Evolutionary conservation across 176 grass and related monocot species (phyloP), one percentile per base, ranked within the genome.

Genomic region (Phoenix dactylifera): DNA sequence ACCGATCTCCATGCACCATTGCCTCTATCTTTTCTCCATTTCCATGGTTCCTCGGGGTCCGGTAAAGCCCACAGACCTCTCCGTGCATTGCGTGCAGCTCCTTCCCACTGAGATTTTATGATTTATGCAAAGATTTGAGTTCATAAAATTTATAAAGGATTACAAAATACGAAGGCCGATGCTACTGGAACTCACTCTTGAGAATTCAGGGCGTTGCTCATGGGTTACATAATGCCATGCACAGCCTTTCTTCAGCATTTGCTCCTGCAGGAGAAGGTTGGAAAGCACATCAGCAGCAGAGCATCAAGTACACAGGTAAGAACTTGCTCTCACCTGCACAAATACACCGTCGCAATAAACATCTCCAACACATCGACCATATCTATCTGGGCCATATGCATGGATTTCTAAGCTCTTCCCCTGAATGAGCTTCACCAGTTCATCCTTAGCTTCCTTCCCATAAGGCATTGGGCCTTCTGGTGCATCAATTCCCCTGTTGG

Each of bases 401-500:
- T 82, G 62, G 49, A 85, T 74, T 63, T n/a, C 79, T 5, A 79
- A 51, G 3, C 58, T 69, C 67, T 80, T 85, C 55, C 52, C 77
- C 18, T 75, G 66, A 50, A 85, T 73, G 26, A 88, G 89, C 26
- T 77, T 82, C 30, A 28, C 66, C 7, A 95, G 69, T 50, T 55
- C 89, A 57, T 60, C 71, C 68, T 51, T 79, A 0, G 89, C 76
- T 51, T 95, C 80, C 29, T 82, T 51, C 22, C 81, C 84, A 23
- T 82, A 82, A 50, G 54, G 26, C 84, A 79, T 79, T 9, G 73
- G 44, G 67, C 76, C 60, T 50, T 89, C 79, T 3, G 82, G 85
- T 62, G 89, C 85, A 59, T 95, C 89, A 19, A 89, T 67, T 54
- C 85, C 78, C 70, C 89, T 88, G 49, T 54, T 62, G 68, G 15